Percentiles rank a stretch among this genome's conserved stretches.
phyloP scores from a whole-genome alignment of 768 basidiomycete genomes.

The Leccinum aurantiacum region DNA sequence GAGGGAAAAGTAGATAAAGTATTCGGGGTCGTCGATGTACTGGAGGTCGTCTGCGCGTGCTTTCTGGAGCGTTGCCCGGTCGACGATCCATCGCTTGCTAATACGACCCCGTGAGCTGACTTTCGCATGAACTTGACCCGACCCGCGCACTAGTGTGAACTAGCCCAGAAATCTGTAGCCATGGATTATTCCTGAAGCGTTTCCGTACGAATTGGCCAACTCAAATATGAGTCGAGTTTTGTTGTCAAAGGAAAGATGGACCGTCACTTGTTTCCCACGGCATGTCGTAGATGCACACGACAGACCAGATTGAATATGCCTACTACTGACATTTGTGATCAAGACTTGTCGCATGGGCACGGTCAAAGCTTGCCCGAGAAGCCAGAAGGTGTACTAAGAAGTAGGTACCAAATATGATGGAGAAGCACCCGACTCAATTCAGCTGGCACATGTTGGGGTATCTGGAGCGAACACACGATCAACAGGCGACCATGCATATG shows the following conservation, averaged over 20 bases:
- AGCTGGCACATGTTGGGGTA: conserved; percentile 29
- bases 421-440: conserved; percentile 28
- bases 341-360: neutral
- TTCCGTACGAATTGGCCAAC: neutral
- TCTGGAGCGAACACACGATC: conserved; percentile 11
- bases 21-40: conserved; percentile 76
- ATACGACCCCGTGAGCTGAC: conserved; percentile 18
- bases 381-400: neutral
- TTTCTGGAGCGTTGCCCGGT: conserved; percentile 68
- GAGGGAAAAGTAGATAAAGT: conserved; percentile 78
- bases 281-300: no score
- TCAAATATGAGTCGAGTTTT: neutral
- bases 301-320: no score
- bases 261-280: neutral
- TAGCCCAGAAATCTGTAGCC: conserved; percentile 92
- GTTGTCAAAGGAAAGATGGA: neutral
- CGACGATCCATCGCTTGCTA: conserved; percentile 92
- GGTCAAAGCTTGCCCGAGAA: conserved; percentile 19
- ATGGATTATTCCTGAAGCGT: conserved; percentile 38
- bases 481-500: neutral
- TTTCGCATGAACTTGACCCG: conserved; percentile 9
- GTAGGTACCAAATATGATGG: conserved; percentile 17
- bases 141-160: conserved; percentile 75
- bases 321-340: no score
- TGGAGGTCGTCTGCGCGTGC: conserved; percentile 77